Conservation (phyloP, 257 asterid genomes). For the Salvia hispanica region DNA sequence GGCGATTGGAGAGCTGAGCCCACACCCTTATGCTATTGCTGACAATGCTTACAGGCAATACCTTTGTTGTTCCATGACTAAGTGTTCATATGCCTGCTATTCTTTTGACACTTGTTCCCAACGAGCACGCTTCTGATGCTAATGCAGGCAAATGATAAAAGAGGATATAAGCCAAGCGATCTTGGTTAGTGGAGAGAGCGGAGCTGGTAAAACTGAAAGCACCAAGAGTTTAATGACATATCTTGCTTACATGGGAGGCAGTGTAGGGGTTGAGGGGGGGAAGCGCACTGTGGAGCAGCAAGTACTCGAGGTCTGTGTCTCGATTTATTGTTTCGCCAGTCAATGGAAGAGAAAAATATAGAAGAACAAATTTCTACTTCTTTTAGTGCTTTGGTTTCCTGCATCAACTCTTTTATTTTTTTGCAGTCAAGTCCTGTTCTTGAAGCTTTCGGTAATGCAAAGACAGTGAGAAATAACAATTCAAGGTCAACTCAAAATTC, state of each 20-base stretch:
- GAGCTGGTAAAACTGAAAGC: constrained; percentile 97
- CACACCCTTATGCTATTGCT: constrained; percentile 91
- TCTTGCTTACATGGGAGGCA: constrained; percentile 92
- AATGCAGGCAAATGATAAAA: constrained; percentile 75
- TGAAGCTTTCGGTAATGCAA: constrained; percentile 97
- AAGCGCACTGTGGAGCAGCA: constrained; percentile 76
- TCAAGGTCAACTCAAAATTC: constrained; percentile 57
- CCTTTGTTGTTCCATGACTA: constrained; percentile 3
- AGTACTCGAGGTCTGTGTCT: constrained; percentile 81
- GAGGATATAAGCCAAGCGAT: constrained; percentile 78
- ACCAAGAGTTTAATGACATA: constrained; percentile 84
- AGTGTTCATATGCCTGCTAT: constrained; percentile 14
- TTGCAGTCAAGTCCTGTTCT: constrained; percentile 90
- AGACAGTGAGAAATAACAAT: constrained; percentile 87
- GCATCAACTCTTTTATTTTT: constrained; percentile 15
- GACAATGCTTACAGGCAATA: constrained; percentile 85
- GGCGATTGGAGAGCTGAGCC: constrained; percentile 76
- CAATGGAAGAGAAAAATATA: neutral
- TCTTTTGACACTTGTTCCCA: constrained; percentile 23
- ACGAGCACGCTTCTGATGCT: constrained; percentile 17
- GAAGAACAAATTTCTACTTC: constrained; percentile 6
- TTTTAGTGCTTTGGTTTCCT: constrained; percentile 13
- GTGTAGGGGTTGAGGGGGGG: constrained; percentile 54
- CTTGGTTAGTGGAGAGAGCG: constrained; percentile 97
- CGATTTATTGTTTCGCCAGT: neutral